phyloP scores from a whole-genome alignment of 1,284 basidiomycete species.

The Ganoderma sinense region DNA sequence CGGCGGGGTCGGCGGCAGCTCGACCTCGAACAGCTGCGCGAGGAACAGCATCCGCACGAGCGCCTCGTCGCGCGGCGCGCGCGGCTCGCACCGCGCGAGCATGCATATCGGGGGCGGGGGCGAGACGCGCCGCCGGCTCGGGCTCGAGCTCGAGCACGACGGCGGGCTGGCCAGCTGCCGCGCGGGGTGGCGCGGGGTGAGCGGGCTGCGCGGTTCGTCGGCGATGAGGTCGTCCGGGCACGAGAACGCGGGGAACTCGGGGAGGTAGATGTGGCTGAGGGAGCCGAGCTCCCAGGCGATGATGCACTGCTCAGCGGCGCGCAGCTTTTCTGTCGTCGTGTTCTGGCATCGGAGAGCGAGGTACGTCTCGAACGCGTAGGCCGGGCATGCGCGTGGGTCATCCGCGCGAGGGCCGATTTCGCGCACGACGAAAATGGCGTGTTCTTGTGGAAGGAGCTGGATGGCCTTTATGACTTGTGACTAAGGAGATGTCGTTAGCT shows the following conservation, averaged over 20 bases:
- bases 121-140: neutral
- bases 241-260: conserved; percentile 51
- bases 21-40: conserved; percentile 22
- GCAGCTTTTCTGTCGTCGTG: conserved; percentile 20
- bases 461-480: conserved; percentile 56
- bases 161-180: neutral
- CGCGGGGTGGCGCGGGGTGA: neutral
- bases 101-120: conserved; percentile 24
- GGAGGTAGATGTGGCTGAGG: conserved; percentile 52
- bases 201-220: neutral
- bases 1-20: conserved; percentile 18
- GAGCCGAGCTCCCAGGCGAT: conserved; percentile 8
- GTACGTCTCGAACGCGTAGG: conserved; percentile 33
- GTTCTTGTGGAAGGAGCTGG: conserved; percentile 61
- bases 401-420: conserved; percentile 31
- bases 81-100: conserved; percentile 8
- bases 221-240: conserved; percentile 42
- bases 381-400: conserved; percentile 12
- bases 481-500: conserved; percentile 32
- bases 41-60: conserved; percentile 32
- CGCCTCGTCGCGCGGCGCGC: conserved; percentile 11
- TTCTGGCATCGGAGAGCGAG: conserved; percentile 21
- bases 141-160: conserved; percentile 3
- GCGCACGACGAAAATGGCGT: conserved; percentile 64
- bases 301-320: conserved; percentile 16